phyloP scores from a whole-genome alignment of 2,329 filamentous ascomycete genomes.

The Pseudogymnoascus sp. region DNA sequence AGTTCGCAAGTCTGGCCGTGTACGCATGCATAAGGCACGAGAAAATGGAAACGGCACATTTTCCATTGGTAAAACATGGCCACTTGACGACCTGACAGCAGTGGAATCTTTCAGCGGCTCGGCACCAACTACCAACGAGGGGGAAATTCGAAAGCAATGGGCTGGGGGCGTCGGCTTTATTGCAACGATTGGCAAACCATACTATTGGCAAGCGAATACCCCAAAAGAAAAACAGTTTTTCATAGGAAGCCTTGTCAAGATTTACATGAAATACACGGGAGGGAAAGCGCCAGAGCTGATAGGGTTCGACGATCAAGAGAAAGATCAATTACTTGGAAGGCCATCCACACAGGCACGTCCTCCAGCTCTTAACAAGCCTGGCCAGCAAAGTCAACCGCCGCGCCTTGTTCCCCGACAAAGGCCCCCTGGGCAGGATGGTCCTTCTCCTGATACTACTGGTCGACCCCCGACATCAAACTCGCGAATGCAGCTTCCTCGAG shows the following conservation, averaged over 20 bases:
- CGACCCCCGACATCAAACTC: constrained; percentile 21
- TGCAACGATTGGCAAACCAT: constrained; percentile 85
- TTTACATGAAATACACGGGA: constrained; percentile 92
- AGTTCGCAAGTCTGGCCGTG: constrained; percentile 83
- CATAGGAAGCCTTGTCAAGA: constrained; percentile 91
- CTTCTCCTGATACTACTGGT: not conserved
- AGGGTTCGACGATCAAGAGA: constrained; percentile 75
- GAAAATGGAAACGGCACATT: constrained; percentile 92
- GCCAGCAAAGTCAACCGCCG: constrained; percentile 17
- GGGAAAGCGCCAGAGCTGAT: constrained; percentile 70
- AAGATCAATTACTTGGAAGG: constrained; percentile 64
- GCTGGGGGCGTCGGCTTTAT: constrained; percentile 78
- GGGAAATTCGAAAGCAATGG: constrained; percentile 61
- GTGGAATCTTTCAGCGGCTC: constrained; percentile 75
- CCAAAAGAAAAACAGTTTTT: constrained; percentile 98
- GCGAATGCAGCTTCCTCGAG: constrained; percentile 21
- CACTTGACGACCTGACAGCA: constrained; percentile 76
- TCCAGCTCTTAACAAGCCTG: constrained; percentile 18
- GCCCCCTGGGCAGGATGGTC: not conserved
- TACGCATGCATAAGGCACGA: constrained; percentile 93
- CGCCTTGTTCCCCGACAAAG: constrained; percentile 1
- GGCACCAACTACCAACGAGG: constrained; percentile 51
- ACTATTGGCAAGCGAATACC: constrained; percentile 93
- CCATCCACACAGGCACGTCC: constrained; percentile 23
- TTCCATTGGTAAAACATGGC: constrained; percentile 98